These are phyloP conservation scores for Microbotryum scabiosae DNA, from an alignment of 1,284 basidiomycete genomes.

Conservation along the genomic window DNA sequence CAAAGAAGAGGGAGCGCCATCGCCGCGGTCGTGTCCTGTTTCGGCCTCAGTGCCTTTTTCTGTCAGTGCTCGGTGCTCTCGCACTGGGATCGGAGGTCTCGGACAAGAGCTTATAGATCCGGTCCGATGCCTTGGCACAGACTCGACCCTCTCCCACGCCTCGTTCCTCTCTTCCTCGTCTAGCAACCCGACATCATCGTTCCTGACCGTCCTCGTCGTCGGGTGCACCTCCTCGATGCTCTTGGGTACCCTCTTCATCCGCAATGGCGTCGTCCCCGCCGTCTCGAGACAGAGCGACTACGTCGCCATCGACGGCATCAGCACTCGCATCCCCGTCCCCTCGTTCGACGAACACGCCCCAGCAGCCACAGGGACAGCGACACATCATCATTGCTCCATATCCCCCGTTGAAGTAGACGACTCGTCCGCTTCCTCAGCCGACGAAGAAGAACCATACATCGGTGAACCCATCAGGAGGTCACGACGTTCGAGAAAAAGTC, in stretches of 20 bases:
- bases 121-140: neutral
- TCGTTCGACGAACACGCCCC: neutral
- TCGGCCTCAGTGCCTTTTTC: constrained; percentile 40
- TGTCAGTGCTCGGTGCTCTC: no score
- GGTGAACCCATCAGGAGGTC: neutral
- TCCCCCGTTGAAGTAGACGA: neutral
- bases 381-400: neutral
- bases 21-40: constrained; percentile 39
- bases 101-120: no score
- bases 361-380: neutral
- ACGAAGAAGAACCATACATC: neutral
- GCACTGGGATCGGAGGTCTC: no score
- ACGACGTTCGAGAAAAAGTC: neutral
- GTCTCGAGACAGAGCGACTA: neutral
- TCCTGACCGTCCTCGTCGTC: constrained; percentile 36
- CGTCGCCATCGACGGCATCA: neutral
- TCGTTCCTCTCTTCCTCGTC: constrained; percentile 33
- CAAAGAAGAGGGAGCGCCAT: constrained; percentile 37
- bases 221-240: constrained; percentile 38
- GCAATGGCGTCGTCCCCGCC: neutral
- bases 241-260: constrained; percentile 35
- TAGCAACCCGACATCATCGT: constrained; percentile 38
- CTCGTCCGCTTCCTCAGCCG: constrained; percentile 3
- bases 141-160: constrained; percentile 19
- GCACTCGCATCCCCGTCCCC: neutral